Conservation (phyloP, 108 stramenopile genomes). For the Discostella stelligeroides region DNA sequence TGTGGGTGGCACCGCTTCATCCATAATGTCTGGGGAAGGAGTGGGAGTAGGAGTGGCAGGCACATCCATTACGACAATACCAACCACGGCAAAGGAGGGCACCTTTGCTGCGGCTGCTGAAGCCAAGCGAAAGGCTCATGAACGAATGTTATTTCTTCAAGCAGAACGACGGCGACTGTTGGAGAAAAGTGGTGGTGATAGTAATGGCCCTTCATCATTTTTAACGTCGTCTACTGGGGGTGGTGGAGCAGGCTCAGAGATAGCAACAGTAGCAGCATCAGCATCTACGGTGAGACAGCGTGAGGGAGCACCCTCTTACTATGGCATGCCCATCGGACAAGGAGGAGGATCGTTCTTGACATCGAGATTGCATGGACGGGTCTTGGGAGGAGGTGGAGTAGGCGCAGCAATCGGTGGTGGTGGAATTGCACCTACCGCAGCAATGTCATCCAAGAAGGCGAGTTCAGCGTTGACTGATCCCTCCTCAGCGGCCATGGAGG, state of each 20-base stretch:
- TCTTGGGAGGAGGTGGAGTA: conserved; percentile 10
- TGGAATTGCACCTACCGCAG: conserved; percentile 1
- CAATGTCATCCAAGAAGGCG: conserved; percentile 2
- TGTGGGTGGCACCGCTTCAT: conserved; percentile 36
- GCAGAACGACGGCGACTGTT: conserved; percentile 17
- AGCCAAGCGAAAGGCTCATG: conserved; percentile 56
- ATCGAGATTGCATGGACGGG: conserved; percentile 32
- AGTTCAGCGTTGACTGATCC: no score
- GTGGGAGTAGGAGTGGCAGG: conserved; percentile 25
- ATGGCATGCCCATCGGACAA: conserved; percentile 19
- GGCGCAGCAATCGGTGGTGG: background rate
- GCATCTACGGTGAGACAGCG: background rate
- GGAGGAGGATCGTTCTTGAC: conserved; percentile 33
- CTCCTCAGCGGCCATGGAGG: conserved; percentile 9
- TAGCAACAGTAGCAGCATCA: background rate
- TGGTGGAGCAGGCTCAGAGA: conserved; percentile 7
- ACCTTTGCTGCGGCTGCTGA: conserved; percentile 73
- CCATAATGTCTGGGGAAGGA: conserved; percentile 59
- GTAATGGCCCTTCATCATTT: conserved; percentile 14
- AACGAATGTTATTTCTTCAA: conserved; percentile 51
- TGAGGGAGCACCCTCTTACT: background rate
- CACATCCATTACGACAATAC: background rate
- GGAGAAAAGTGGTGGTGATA: conserved; percentile 1
- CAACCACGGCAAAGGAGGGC: conserved; percentile 23
- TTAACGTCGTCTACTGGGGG: conserved; percentile 26